Base-by-base conservation (phyloP, 73 alveolate species). In the Paraurostyla sp. region DNA sequence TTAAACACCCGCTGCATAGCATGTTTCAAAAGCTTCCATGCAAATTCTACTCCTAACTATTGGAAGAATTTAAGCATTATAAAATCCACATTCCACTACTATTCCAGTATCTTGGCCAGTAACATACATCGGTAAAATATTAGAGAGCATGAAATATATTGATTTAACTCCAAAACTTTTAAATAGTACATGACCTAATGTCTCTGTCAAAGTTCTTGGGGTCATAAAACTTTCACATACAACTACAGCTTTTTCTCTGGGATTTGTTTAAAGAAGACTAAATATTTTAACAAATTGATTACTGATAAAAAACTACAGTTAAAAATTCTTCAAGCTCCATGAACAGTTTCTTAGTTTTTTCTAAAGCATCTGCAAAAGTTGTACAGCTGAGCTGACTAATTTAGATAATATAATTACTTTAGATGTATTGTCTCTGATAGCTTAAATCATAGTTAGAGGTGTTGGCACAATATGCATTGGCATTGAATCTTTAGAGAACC, bases 401-500 rank as follows among this genome's bases (percentile, higher is more conserved):
- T 20, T 2, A 27, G 25, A 25, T 59, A 3, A 59, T 59, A 41
- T 27, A 29, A 50, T 68, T 25, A 50, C 85, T 42, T 35, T 13
- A 16, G 68, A 57, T 0, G 60, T 29, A 35, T 41, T 49, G 36
- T 71, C 82, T 49, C 93, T 68, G 40, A 85, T 46, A 33, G 71
- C 2, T 30, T 71, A 16, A n/a, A 50, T 73, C 30, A 69, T 50
- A 9, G 88, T 42, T 23, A 85, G 41, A 1, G 87, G 93, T 0
- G 93, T 85, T 11, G 84, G 82, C n/a, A 85, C 80, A 6, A 85
- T 85, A 23, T 85, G 87, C 41, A 68, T 49, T 23, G 93, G 93
- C 56, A 71, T 42, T 15, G 93, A 41, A 32, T 69, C 87, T 71
- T 85, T 85, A 4, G 86, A 71, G 48, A 85, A 85, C 2, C 93